phyloP scores from a whole-genome alignment of 805 yeast species.

The Suhomyces tanzawaensis region DNA sequence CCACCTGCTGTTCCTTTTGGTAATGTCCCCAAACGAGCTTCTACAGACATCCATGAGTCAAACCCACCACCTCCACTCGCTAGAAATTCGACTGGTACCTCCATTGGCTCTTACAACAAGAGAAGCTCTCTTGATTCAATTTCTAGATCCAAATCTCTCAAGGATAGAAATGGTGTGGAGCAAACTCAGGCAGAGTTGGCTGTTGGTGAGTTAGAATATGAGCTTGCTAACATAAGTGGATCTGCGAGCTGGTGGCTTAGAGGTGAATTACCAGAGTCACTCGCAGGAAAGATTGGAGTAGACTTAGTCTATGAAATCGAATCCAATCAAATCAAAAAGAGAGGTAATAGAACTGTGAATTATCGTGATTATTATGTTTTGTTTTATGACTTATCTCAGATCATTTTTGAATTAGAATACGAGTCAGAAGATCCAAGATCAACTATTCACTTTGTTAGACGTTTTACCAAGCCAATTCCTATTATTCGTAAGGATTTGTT shows the following conservation, averaged over 20 bases:
- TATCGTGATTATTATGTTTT: conserved; percentile 69
- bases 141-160: conserved; percentile 15
- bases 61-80: conserved; percentile 5
- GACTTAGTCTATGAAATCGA: conserved; percentile 68
- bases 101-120: conserved; percentile 11
- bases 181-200: conserved; percentile 29
- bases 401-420: conserved; percentile 56
- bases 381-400: conserved; percentile 69
- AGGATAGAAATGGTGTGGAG: conserved; percentile 15
- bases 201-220: conserved; percentile 25
- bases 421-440: conserved; percentile 53
- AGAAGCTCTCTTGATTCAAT: conserved; percentile 17
- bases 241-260: conserved; percentile 65
- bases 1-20: conserved; percentile 10
- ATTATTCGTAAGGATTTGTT: conserved; percentile 45
- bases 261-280: conserved; percentile 54
- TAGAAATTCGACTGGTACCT: conserved; percentile 12
- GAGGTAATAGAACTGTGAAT: conserved; percentile 50
- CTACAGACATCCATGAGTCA: conserved; percentile 11
- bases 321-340: conserved; percentile 49
- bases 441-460: conserved; percentile 38
- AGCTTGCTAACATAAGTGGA: conserved; percentile 26
- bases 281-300: conserved; percentile 39
- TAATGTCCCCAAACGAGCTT: conserved; percentile 11
- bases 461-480: conserved; percentile 41